Base-by-base conservation (phyloP, 345 rosid genomes). In the Corchorus capsularis region DNA sequence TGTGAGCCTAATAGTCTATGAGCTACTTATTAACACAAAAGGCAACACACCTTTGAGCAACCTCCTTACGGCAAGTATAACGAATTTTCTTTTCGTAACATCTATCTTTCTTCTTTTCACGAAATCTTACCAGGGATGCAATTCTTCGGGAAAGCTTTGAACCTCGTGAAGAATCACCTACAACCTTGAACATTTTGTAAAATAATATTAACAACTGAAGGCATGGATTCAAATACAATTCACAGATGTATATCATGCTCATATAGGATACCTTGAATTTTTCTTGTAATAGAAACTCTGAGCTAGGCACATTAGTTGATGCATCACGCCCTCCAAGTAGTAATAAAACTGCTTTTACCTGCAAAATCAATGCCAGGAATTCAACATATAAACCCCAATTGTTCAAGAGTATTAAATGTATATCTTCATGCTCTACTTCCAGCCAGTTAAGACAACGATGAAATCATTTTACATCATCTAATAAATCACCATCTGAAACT, bases 101-200 rank as follows among this genome's bases (percentile, higher is more conserved):
- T 81, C 86, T 81, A 59, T 83, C 86, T 73, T 86, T 86, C 41
- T 83, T 72, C 75, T 86, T 86, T 82, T 86, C 86, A 53, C 86
- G 86, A 32, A 86, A 86, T 63, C 85, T 77, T 27, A 86, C 75
- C 66, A 83, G 60, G 12, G 88, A 86, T 20, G 80, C 87, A 72
- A 82, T 71, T 84, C 89, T 82, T 79, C 56, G 77, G 8, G 89
- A 79, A 84, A 76, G 75, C 74, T 84, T 84, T 16, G 83, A 77
- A 54, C 75, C 83, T 73, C 59, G 79, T 34, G 85, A 77, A 49
- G 78, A 77, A 77, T 74, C 81, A 55, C 66, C 82, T 27, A 81
- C 80, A 78, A 56, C 75, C 89, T 86, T 80, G 47, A 54, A 59
- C 60, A 79, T 49, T 17, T 19, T 69, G 70, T 54, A 66, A 69